Base-by-base conservation (phyloP, 495 filamentous ascomycete species). In the Aspergillus bridgeri region DNA sequence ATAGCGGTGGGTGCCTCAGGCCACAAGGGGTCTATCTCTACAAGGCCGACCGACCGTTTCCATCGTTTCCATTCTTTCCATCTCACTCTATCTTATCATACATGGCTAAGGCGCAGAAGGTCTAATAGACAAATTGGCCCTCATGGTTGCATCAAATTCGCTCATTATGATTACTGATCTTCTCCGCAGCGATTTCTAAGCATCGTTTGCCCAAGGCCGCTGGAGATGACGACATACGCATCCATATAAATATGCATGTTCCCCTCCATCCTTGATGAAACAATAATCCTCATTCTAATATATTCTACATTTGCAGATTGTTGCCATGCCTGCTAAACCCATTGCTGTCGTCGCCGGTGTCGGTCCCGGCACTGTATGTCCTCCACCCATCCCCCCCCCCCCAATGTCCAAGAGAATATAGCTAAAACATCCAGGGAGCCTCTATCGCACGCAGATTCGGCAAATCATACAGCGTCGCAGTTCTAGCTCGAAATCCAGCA, bases 261-360 rank as follows among this genome's bases (percentile, higher is more conserved):
- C 33, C 8, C 13, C 33, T 15, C 33, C 33, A 15, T 15, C 9
- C 13, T 38, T 38, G 8, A 38, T 38, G 11, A 15, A 23, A 17
- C 44, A 47, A 47, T 20, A 8, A 19, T 23, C 44, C 7, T 23
- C 44, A 8, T 23, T 15, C n/a, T 13, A 50, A 15, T 11, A 24
- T 24, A 50, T 2, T 13, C 45, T 47, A 47, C 45, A 47, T 3
- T 17, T 17, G 0, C 0, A 21, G 21, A 53, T 3, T 42, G 3
- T 27, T 20, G 55, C 60, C 42, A 74, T 78, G 75, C 64, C 71
- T 58, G 58, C 69, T 21, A 78, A 76, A 61, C 64, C 75, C 54
- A 81, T 88, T 69, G 87, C 88, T 53, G 78, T 91, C 57, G 80
- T 92, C 61, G 89, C 88, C 53, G 89, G 89, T 47, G 88, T 88